Conservation (phyloP, 2,329 filamentous ascomycete species). For the Fusarium poae region DNA sequence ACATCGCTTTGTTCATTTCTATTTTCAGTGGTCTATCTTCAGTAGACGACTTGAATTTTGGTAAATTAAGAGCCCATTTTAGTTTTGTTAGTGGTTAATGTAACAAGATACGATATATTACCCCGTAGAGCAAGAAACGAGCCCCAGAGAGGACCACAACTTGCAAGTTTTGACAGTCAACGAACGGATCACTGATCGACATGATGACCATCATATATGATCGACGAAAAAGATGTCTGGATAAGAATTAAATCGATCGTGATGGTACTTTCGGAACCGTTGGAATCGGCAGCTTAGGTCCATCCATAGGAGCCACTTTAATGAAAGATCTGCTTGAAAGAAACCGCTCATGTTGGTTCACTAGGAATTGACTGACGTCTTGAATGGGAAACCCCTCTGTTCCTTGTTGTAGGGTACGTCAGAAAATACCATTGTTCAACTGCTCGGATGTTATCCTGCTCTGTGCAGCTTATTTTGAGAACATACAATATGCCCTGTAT, state of each 20-base stretch:
- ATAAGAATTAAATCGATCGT: constrained; percentile 31
- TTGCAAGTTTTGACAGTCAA: constrained; percentile 8
- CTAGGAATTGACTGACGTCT: neutral
- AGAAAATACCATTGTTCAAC: neutral
- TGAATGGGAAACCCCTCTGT: neutral
- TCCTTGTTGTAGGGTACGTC: neutral
- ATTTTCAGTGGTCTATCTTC: constrained; percentile 25
- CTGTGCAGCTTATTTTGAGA: neutral
- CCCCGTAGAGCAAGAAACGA: neutral
- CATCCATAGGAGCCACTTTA: constrained; percentile 2
- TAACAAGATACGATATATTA: neutral
- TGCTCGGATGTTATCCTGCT: too few relatives aligned
- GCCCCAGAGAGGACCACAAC: neutral
- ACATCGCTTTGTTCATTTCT: constrained; percentile 30
- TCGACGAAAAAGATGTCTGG: neutral
- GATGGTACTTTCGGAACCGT: neutral
- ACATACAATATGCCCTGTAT: constrained; percentile 1
- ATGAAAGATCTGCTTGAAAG: constrained; percentile 1
- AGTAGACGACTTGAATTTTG: neutral
- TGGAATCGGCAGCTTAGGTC: constrained; percentile 1
- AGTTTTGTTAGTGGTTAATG: constrained; percentile 8
- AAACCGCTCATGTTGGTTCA: constrained; percentile 4
- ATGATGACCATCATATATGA: neutral
- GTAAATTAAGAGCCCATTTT: constrained; percentile 16
- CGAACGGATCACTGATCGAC: constrained; percentile 10